Percentiles rank a stretch among this genome's conserved stretches.
Evolutionary conservation across 805 yeast genomes (phyloP).

Genomic region (Ogataea nitratoaversa): DNA sequence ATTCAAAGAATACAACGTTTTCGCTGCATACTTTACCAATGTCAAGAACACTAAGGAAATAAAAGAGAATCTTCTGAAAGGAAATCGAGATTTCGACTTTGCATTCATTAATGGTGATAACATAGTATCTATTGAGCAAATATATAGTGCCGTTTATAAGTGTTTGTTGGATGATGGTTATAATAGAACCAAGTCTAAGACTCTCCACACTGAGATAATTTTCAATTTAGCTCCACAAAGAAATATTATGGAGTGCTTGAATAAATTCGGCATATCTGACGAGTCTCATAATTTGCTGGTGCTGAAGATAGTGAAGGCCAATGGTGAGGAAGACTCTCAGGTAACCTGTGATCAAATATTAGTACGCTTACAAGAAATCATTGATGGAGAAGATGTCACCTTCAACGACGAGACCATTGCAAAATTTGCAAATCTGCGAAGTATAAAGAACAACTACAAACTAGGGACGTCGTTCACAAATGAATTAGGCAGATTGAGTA

Average conservation of each 20-base stretch:
- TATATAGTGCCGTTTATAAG: conserved; percentile 56
- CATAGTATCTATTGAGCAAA: conserved; percentile 57
- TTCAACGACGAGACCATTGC: conserved; percentile 31
- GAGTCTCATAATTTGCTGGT: conserved; percentile 43
- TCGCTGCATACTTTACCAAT: conserved; percentile 37
- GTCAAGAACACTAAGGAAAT: conserved; percentile 44
- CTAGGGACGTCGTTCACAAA: conserved; percentile 13
- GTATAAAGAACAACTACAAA: conserved; percentile 25
- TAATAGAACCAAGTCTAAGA: conserved; percentile 54
- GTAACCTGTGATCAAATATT: conserved; percentile 2
- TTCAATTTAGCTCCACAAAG: conserved; percentile 66
- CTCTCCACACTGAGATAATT: conserved; percentile 68
- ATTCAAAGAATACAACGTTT: conserved; percentile 16
- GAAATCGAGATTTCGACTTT: conserved; percentile 48
- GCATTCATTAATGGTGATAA: conserved; percentile 62
- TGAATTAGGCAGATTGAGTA: conserved; percentile 17
- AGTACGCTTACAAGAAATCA: conserved; percentile 15
- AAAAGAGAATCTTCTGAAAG: conserved; percentile 39
- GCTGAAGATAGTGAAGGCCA: conserved; percentile 40
- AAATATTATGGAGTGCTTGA: conserved; percentile 68
- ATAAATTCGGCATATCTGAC: conserved; percentile 63
- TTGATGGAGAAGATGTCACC: conserved; percentile 33
- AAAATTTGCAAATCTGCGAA: conserved; percentile 29
- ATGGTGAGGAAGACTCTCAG: conserved; percentile 14
- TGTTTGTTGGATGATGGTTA: conserved; percentile 49